Evolutionary conservation across 495 filamentous ascomycete genomes (phyloP).

Genomic region (Neurospora sp.): DNA sequence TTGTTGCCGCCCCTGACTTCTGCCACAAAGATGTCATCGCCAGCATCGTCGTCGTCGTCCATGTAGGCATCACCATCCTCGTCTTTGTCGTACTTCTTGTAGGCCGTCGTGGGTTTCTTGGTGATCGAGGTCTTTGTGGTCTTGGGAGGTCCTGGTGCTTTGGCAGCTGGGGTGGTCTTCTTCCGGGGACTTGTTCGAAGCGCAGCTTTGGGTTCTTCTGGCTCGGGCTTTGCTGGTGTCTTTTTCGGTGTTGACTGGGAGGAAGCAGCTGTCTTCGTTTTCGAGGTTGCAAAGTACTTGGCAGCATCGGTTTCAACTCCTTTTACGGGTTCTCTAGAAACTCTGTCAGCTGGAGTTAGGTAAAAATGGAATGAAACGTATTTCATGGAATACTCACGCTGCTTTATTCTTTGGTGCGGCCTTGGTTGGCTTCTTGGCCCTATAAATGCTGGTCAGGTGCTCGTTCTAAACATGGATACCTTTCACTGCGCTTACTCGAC

Average conservation of each 20-base stretch:
- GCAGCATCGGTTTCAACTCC: constrained; percentile 35
- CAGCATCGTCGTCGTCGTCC: constrained; percentile 54
- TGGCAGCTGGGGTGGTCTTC: constrained; percentile 18
- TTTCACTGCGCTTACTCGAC: constrained; percentile 23
- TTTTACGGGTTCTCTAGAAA: constrained; percentile 17
- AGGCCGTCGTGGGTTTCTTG: constrained; percentile 21
- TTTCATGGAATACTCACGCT: constrained; percentile 16
- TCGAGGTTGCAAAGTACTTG: constrained; percentile 38
- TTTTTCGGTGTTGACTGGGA: constrained; percentile 24
- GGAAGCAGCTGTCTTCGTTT: constrained; percentile 22
- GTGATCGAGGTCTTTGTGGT: constrained; percentile 14
- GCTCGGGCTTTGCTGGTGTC: constrained; percentile 17
- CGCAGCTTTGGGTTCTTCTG: constrained; percentile 16
- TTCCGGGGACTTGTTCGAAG: constrained; percentile 33
- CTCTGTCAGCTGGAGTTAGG: not conserved
- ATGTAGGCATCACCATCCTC: constrained; percentile 42
- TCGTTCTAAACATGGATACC: not conserved
- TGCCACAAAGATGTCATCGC: constrained; percentile 63
- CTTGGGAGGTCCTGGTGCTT: constrained; percentile 13
- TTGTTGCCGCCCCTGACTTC: constrained; percentile 49
- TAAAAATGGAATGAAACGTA: not conserved
- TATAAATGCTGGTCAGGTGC: constrained; percentile 7
- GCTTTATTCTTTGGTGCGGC: constrained; percentile 34
- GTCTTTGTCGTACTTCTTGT: constrained; percentile 19
- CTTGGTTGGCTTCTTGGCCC: constrained; percentile 30